A percentile compares a stretch with the other conserved stretches of the same genome.
Conservation (phyloP, 805 yeast species). For the Cyberlindnera saturnus region DNA sequence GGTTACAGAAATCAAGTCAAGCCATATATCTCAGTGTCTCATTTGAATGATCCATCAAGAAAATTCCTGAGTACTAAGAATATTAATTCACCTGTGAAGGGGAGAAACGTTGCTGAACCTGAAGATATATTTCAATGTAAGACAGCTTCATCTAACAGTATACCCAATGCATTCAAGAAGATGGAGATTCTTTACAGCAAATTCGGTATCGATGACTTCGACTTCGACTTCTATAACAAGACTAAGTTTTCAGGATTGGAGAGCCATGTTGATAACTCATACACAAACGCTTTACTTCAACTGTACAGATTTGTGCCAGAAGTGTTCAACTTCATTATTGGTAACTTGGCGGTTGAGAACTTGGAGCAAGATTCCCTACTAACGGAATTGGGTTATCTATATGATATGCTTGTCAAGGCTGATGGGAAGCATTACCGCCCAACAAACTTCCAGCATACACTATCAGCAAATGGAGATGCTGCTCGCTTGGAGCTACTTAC, state of each 20-base stretch:
- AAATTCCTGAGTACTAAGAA: conserved; percentile 57
- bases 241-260: conserved; percentile 82
- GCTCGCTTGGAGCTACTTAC: conserved; percentile 46
- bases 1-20: conserved; percentile 49
- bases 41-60: conserved; percentile 22
- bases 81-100: conserved; percentile 5
- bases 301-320: conserved; percentile 72
- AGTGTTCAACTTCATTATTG: conserved; percentile 57
- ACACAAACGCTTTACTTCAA: conserved; percentile 74
- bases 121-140: conserved; percentile 28
- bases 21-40: conserved; percentile 35
- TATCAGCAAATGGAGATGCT: conserved; percentile 46
- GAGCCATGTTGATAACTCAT: conserved; percentile 73
- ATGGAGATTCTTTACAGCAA: conserved; percentile 76
- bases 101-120: conserved; percentile 16
- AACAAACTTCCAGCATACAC: conserved; percentile 61
- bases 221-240: conserved; percentile 75
- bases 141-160: conserved; percentile 28
- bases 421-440: conserved; percentile 75
- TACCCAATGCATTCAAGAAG: conserved; percentile 72
- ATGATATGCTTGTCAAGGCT: conserved; percentile 86
- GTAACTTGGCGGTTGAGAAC: conserved; percentile 48
- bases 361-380: conserved; percentile 46
- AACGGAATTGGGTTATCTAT: conserved; percentile 81
- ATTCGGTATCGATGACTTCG: conserved; percentile 93